Evolutionary conservation across 352 stramenopile species (phyloP).

Genomic region (Pythium aphanidermatum): DNA sequence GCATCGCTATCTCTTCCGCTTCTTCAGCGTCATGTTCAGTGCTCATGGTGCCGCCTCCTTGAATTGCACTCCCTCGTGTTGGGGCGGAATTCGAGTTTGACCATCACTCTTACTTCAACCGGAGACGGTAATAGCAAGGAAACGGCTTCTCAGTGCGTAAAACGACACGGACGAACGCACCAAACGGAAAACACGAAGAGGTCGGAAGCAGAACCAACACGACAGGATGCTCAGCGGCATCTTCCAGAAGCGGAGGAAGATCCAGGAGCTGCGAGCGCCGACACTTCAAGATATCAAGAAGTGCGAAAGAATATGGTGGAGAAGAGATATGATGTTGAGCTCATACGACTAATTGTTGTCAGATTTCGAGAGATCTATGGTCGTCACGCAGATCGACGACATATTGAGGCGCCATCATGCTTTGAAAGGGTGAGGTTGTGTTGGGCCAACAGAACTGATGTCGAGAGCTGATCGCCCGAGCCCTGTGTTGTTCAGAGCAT

Average conservation of each 20-base stretch:
- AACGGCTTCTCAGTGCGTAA: neutral
- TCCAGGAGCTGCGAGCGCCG: conserved; percentile 59
- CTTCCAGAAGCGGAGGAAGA: conserved; percentile 81
- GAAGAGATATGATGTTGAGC: neutral
- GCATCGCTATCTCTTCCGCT: too few species aligned
- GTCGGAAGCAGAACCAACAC: neutral
- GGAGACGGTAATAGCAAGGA: conserved; percentile 1
- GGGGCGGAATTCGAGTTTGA: too few species aligned
- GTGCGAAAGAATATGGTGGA: conserved; percentile 12
- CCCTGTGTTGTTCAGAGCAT: too few species aligned
- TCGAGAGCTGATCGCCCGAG: too few species aligned
- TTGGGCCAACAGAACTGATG: too few species aligned
- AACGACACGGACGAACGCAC: neutral
- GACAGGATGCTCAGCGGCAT: conserved; percentile 56
- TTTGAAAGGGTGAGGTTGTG: conserved; percentile 72
- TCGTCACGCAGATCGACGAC: conserved; percentile 43
- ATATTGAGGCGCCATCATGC: conserved; percentile 61
- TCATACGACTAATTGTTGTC: neutral
- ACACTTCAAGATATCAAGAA: conserved; percentile 75
- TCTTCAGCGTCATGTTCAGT: too few species aligned
- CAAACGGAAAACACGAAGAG: neutral
- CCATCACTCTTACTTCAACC: conserved; percentile 7
- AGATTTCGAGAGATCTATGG: conserved; percentile 73
- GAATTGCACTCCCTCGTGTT: too few species aligned
- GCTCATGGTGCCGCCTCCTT: too few species aligned